A percentile compares a stretch with the other conserved stretches of the same genome.
These are phyloP conservation scores for Cynanchum wilfordii DNA, from an alignment of 257 asterid species.

Conservation along the genomic window DNA sequence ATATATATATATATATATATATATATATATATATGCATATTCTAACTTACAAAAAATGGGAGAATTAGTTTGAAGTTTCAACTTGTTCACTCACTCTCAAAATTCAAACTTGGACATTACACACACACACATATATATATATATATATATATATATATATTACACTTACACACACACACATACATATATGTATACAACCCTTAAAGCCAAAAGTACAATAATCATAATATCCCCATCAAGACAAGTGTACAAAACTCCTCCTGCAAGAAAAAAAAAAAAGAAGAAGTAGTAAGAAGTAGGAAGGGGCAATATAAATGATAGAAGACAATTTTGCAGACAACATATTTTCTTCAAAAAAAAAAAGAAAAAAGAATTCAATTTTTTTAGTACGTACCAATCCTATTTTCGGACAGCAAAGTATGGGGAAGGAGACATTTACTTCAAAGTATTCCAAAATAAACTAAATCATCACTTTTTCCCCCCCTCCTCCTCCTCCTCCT, in stretches of 20 bases:
- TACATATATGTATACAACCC: background rate
- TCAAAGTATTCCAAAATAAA: background rate
- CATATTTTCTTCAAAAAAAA: slow-evolving; percentile 1
- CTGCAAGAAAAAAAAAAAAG: background rate
- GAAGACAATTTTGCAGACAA: slow-evolving; percentile 15
- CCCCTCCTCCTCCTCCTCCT: background rate
- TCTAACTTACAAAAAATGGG: no score
- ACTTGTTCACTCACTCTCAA: no score
- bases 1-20: no score
- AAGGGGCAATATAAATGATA: background rate
- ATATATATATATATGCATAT: no score
- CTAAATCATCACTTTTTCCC: background rate
- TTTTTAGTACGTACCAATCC: background rate
- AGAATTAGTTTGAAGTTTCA: background rate
- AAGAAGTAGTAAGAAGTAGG: background rate
- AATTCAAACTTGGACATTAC: no score
- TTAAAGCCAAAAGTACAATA: slow-evolving; percentile 8
- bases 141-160: no score
- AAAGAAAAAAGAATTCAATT: background rate
- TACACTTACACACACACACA: slow-evolving; percentile 1
- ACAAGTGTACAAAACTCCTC: slow-evolving; percentile 12
- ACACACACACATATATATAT: no score
- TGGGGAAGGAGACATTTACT: background rate
- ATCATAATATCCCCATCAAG: slow-evolving; percentile 11
- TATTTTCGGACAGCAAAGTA: slow-evolving; percentile 8